Percentiles rank a stretch among this genome's conserved stretches.
phyloP scores from a whole-genome alignment of 768 basidiomycete species.

The Rhodocollybia butyracea region DNA sequence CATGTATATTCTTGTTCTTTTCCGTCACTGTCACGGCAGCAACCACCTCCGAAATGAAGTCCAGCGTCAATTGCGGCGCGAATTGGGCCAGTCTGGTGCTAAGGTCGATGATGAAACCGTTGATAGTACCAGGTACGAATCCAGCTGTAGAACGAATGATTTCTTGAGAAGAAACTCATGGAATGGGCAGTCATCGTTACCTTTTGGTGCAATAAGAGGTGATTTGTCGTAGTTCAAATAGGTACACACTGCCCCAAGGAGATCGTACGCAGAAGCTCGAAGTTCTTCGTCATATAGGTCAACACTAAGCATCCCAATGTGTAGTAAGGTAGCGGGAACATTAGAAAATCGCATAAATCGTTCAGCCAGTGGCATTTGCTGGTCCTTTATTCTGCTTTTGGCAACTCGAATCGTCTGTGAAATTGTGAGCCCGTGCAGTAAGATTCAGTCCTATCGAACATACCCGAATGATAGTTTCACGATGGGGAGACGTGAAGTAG shows the following conservation, averaged over 20 bases:
- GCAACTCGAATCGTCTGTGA: constrained; percentile 69
- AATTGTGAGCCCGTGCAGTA: not conserved
- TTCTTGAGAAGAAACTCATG: not conserved
- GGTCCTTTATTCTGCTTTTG: constrained; percentile 65
- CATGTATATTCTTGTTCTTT: constrained; percentile 32
- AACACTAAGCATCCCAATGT: constrained; percentile 79
- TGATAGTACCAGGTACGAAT: constrained; percentile 66
- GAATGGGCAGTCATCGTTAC: constrained; percentile 31
- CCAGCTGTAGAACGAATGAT: constrained; percentile 42
- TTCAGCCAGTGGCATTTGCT: constrained; percentile 48
- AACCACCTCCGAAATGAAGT: constrained; percentile 85
- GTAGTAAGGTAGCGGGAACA: constrained; percentile 82
- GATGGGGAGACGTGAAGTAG: constrained; percentile 69
- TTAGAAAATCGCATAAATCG: constrained; percentile 78
- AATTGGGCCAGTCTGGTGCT: constrained; percentile 72
- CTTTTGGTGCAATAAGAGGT: constrained; percentile 66
- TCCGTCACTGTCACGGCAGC: constrained; percentile 57
- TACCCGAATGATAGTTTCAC: constrained; percentile 78
- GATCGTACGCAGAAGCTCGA: constrained; percentile 75
- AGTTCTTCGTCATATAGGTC: constrained; percentile 72
- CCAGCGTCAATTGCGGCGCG: constrained; percentile 81
- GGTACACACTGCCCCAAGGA: constrained; percentile 72
- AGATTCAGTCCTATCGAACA: not conserved
- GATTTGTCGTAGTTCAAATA: constrained; percentile 77
- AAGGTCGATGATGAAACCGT: constrained; percentile 57